phyloP scores from a whole-genome alignment of 441 rosid genomes.

The Manihot esculenta region DNA sequence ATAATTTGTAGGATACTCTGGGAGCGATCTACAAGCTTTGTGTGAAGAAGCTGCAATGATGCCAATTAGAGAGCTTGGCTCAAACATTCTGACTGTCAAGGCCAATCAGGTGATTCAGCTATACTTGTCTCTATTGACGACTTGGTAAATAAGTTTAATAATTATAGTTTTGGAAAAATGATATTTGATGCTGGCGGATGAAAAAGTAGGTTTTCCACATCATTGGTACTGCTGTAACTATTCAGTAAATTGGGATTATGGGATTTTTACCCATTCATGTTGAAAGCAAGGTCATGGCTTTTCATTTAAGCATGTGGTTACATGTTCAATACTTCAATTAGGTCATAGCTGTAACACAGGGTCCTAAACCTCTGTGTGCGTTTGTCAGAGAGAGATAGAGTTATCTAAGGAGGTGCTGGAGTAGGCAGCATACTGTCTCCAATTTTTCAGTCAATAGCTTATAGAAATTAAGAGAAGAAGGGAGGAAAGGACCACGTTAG shows the following conservation, averaged over 20 bases:
- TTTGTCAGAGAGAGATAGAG: too few species aligned
- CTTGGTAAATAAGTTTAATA: neutral
- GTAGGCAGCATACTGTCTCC: too few species aligned
- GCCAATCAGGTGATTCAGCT: slow-evolving; percentile 68
- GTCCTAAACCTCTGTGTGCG: too few species aligned
- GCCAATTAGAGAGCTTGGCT: slow-evolving; percentile 95
- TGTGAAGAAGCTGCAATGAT: slow-evolving; percentile 99
- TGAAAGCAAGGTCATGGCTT: neutral
- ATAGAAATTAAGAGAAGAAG: too few species aligned
- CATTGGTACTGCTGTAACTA: neutral
- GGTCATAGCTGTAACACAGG: too few species aligned
- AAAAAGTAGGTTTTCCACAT: neutral
- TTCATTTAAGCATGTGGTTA: neutral
- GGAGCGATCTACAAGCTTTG: slow-evolving; percentile 93
- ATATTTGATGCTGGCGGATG: neutral
- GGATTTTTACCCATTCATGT: neutral
- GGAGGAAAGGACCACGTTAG: too few species aligned
- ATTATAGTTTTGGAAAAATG: neutral
- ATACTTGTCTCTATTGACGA: neutral
- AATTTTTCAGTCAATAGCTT: too few species aligned
- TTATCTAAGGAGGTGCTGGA: too few species aligned
- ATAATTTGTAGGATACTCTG: slow-evolving; percentile 77
- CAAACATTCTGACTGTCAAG: slow-evolving; percentile 68
- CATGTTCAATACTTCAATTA: neutral
- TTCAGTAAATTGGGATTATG: neutral